Evolutionary conservation across 2,329 filamentous ascomycete genomes (phyloP).

Genomic region (Xylaria polymorpha): DNA sequence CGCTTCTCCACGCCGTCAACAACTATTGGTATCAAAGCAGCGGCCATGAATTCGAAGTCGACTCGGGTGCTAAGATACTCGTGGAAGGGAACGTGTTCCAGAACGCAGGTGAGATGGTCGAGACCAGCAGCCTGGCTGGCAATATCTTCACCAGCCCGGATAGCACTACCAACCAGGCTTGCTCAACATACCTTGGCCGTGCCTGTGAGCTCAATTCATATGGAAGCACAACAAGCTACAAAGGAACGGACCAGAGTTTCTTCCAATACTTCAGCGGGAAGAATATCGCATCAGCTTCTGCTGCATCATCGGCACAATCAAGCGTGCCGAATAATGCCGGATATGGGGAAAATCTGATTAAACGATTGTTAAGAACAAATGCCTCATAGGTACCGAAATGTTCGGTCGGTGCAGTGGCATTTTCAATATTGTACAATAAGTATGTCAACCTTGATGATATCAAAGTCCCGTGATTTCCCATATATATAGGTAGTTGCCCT

Average conservation of each 20-base stretch:
- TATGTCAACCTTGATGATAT: not conserved
- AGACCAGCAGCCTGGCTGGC: conserved; percentile 30
- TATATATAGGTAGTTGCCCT: not conserved
- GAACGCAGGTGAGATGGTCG: conserved; percentile 37
- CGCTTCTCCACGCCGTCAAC: conserved; percentile 55
- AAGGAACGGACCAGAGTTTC: conserved; percentile 59
- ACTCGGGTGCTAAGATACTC: conserved; percentile 54
- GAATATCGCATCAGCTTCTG: conserved; percentile 60
- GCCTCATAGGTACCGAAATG: not conserved
- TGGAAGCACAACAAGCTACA: conserved; percentile 55
- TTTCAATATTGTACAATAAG: not conserved
- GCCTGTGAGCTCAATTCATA: conserved; percentile 63
- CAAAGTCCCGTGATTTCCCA: not conserved
- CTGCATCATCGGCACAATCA: conserved; percentile 42
- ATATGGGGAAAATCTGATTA: conserved; percentile 31
- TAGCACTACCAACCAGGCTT: conserved; percentile 28
- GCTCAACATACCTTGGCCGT: conserved; percentile 56
- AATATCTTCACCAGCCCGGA: conserved; percentile 38
- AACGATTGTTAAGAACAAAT: not conserved
- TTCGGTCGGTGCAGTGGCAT: not conserved
- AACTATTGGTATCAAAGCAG: conserved; percentile 56
- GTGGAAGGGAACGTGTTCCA: conserved; percentile 65
- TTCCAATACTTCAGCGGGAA: conserved; percentile 63
- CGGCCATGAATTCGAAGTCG: conserved; percentile 60
- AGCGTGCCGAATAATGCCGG: conserved; percentile 31